These are phyloP conservation scores for Phytophthora sansomeana DNA, from an alignment of 352 stramenopile species.

Conservation along the genomic window DNA sequence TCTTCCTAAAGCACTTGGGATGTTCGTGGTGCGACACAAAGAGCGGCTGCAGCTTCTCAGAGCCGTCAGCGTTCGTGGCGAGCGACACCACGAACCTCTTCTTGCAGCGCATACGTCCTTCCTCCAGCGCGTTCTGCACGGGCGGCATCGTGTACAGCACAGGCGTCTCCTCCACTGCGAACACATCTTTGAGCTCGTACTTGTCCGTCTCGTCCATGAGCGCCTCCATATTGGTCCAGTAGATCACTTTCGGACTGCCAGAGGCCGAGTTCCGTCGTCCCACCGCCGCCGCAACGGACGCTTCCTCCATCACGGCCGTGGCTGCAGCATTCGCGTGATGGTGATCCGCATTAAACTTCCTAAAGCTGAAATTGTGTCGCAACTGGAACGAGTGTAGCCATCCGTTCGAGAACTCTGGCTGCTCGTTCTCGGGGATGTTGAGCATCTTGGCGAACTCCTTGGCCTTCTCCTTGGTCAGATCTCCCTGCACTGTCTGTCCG, in stretches of 20 bases:
- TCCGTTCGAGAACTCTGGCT: constrained; percentile 84
- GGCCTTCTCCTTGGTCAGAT: constrained; percentile 88
- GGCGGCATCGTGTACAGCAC: constrained; percentile 80
- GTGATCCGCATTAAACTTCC: constrained; percentile 81
- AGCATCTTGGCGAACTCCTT: constrained; percentile 88
- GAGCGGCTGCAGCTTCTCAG: constrained; percentile 79
- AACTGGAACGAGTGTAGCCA: constrained; percentile 85
- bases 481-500: constrained; percentile 80
- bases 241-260: constrained; percentile 49
- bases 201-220: constrained; percentile 74
- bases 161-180: constrained; percentile 78
- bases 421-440: constrained; percentile 74
- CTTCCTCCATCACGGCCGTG: neutral
- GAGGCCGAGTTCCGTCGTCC: neutral
- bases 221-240: constrained; percentile 70
- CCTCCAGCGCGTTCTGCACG: constrained; percentile 49
- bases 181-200: constrained; percentile 78
- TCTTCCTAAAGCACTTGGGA: constrained; percentile 81
- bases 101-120: constrained; percentile 66
- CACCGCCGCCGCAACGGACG: no score
- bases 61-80: constrained; percentile 73
- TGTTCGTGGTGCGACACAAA: constrained; percentile 85
- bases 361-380: constrained; percentile 87
- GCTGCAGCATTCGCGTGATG: constrained; percentile 22
- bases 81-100: constrained; percentile 78